phyloP scores from a whole-genome alignment of 192 early-diverging fungal species.

The Umbelopsis sp. region DNA sequence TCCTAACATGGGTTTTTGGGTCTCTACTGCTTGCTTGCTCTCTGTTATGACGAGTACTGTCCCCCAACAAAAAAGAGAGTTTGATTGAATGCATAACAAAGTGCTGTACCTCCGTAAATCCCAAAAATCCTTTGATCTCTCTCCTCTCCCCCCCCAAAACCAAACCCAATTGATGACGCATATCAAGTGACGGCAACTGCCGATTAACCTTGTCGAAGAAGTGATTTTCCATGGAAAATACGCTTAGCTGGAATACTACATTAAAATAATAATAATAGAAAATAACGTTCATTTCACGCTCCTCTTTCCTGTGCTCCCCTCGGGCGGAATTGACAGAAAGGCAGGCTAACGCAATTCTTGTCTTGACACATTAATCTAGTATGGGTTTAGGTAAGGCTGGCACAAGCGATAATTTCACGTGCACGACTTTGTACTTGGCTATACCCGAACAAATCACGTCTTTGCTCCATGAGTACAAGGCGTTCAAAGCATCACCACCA shows the following conservation, averaged over 20 bases:
- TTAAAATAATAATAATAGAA: not conserved
- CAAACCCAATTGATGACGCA: not conserved
- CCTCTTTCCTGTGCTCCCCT: not conserved
- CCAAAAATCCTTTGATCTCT: not conserved
- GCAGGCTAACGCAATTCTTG: not conserved
- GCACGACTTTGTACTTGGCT: not conserved
- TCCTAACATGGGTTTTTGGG: not conserved
- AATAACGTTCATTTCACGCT: not conserved
- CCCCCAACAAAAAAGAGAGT: conserved; percentile 18
- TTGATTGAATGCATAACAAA: conserved; percentile 5
- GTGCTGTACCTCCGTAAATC: not conserved
- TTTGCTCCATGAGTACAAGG: conserved; percentile 1
- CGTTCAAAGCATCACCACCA: not conserved
- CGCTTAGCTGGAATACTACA: too few species aligned
- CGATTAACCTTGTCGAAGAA: too few species aligned
- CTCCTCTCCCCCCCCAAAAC: not conserved
- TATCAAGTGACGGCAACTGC: not conserved
- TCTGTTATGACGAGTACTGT: not conserved
- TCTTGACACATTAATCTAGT: not conserved
- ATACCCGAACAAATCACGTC: not conserved
- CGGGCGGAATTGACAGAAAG: not conserved
- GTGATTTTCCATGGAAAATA: too few species aligned
- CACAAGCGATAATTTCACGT: conserved; percentile 3
- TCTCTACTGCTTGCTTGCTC: not conserved
- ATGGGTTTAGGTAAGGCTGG: not conserved